Evolutionary conservation across 768 basidiomycete genomes (phyloP), one percentile per base, ranked within the genome.

Genomic region (Boletus tomentosulus): DNA sequence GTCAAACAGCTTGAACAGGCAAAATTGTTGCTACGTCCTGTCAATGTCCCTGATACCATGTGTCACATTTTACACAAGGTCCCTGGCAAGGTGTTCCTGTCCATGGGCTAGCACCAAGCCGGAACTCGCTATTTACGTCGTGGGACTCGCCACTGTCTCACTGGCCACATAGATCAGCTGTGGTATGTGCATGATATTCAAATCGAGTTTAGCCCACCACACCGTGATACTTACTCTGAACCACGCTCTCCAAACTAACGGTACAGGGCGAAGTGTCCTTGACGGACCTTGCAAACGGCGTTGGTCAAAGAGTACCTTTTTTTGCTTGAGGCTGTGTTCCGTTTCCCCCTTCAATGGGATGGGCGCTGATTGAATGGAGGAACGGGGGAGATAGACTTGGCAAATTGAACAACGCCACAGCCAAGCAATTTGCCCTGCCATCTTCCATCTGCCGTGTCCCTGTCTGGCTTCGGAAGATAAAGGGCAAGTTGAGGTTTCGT

Each of bases 391-490:
- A 1, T 3, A 16, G 11, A 31, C 31, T 46, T 33, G 42, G 25
- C 24, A 27, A 35, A 25, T 35, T 19, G 22, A 16, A n/a, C 16
- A 42, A n/a, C 50, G 31, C 50, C 41, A 50, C 50, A 34, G 41
- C 28, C 28, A 22, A 11, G 30, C 30, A n/a, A 30, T 31, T 42
- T 33, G 22, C 12, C 41, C 48, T 41, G 27, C 6, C 19, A 19
- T 19, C 7, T 12, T 10, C 3, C n/a, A 9, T 30, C 10, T 35
- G 24, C 10, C 19, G 3, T 35, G 30, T 24, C 31, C 49, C 28
- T 50, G 8, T 25, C 50, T 43, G 49, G 25, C 34, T 35, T 4
- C 48, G 19, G 38, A 35, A 27, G 41, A 63, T 64, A 59, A 64
- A 62, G 22, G 38, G 45, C n/a, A 39, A 13, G 10, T 8, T 19